Evolutionary conservation across 129 eudicot genomes (phyloP).

Genomic region (Chrysanthemum lavandulifolium): DNA sequence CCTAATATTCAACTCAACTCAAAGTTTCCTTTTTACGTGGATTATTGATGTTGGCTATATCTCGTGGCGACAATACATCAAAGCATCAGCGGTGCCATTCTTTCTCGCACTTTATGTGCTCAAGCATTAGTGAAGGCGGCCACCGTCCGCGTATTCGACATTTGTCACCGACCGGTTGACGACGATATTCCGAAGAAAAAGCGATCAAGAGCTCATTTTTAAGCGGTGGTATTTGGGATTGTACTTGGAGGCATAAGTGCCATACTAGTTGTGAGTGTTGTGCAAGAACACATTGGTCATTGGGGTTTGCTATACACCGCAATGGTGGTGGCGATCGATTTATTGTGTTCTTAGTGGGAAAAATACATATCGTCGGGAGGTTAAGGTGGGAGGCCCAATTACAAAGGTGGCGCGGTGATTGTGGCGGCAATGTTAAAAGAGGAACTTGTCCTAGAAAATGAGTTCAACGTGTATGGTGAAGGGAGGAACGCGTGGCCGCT

Average conservation of each 20-base stretch:
- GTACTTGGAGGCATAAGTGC: constrained; percentile 50
- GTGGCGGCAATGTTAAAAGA: too few species aligned
- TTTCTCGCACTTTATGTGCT: constrained; percentile 57
- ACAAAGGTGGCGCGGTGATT: too few species aligned
- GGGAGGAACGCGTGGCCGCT: too few species aligned
- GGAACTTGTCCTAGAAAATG: too few species aligned
- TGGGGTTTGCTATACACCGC: constrained; percentile 55
- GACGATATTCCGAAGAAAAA: constrained; percentile 49
- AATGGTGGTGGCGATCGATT: too few species aligned
- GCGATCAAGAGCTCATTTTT: constrained; percentile 54
- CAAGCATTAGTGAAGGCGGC: constrained; percentile 65
- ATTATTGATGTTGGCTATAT: constrained; percentile 39
- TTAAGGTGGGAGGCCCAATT: too few species aligned
- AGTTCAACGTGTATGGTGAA: too few species aligned
- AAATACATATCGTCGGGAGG: too few species aligned
- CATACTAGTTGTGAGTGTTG: constrained; percentile 43
- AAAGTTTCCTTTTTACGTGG: too few species aligned
- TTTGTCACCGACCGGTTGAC: constrained; percentile 79
- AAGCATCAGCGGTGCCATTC: constrained; percentile 31
- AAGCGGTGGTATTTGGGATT: constrained; percentile 37
- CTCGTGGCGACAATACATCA: constrained; percentile 39
- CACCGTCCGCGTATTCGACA: constrained; percentile 78
- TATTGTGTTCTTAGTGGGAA: too few species aligned
- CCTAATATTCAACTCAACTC: too few species aligned
- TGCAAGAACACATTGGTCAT: constrained; percentile 48